These are phyloP conservation scores for Prillingera fragicola DNA, from an alignment of 1,284 basidiomycete genomes.

Conservation along the genomic window DNA sequence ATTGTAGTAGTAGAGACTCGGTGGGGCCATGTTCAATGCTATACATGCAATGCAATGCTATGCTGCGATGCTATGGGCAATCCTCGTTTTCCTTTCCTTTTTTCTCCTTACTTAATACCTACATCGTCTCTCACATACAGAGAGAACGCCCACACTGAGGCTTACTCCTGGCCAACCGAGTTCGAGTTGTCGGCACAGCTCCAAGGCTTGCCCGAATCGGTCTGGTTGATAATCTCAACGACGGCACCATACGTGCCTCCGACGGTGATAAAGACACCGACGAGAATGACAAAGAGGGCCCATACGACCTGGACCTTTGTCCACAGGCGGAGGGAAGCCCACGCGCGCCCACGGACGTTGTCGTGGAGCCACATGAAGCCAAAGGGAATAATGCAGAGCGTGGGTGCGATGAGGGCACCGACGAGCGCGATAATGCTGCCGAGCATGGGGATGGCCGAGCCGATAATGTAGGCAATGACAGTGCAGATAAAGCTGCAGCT, in stretches of 20 bases:
- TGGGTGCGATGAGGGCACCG: conserved; percentile 34
- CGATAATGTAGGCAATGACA: conserved; percentile 32
- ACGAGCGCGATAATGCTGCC: conserved; percentile 31
- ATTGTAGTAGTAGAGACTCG: no score
- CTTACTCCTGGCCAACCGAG: no score
- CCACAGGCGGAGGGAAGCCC: conserved; percentile 4
- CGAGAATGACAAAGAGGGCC: conserved; percentile 18
- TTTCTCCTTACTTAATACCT: no score
- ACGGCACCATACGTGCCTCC: conserved; percentile 36
- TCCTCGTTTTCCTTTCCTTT: no score
- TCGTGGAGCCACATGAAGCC: conserved; percentile 33
- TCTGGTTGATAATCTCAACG: conserved; percentile 24
- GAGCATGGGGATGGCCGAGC: conserved; percentile 30
- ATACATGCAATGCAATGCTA: no score
- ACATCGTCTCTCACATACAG: no score
- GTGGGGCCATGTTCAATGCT: no score
- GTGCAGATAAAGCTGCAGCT: conserved; percentile 17
- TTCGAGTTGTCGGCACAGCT: conserved; percentile 36
- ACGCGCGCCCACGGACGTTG: conserved; percentile 12
- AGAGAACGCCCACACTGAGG: no score
- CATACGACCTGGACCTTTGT: conserved; percentile 8
- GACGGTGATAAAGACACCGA: conserved; percentile 27
- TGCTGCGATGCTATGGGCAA: no score
- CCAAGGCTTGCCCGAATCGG: conserved; percentile 27
- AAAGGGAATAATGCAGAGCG: conserved; percentile 27